Conservation (phyloP, 176 grass and related monocot genomes). For the Secale cereale region DNA sequence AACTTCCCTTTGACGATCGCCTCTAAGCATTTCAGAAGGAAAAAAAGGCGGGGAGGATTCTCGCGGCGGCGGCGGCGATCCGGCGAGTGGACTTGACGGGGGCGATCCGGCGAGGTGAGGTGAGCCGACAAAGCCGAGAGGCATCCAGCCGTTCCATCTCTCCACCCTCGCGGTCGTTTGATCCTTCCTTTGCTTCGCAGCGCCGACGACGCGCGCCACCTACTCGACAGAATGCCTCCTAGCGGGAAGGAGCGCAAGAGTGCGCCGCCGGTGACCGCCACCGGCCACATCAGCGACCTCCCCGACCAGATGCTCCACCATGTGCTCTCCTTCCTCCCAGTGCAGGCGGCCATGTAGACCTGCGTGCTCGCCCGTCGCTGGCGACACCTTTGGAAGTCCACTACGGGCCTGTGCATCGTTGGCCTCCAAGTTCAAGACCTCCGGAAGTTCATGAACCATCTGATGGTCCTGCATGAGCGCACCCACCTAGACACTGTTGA, state of each 20-base stretch:
- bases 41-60: too few species aligned
- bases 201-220: background rate
- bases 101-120: background rate
- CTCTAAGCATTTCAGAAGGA: too few species aligned
- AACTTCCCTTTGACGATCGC: too few species aligned
- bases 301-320: background rate
- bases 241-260: background rate
- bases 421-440: background rate
- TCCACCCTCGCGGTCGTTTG: background rate
- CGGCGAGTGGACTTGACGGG: background rate
- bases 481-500: background rate
- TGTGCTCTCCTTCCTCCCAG: background rate
- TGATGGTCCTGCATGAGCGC: background rate
- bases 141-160: background rate
- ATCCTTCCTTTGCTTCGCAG: background rate
- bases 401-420: background rate
- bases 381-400: background rate
- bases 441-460: background rate
- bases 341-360: background rate
- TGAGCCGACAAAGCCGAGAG: background rate
- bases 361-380: background rate
- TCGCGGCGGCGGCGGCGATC: too few species aligned
- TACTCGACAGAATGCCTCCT: slow-evolving; percentile 7
- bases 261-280: background rate
- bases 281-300: background rate